Base-by-base conservation (phyloP, 2,329 filamentous ascomycete genomes). In the Falciphora oryzae region DNA sequence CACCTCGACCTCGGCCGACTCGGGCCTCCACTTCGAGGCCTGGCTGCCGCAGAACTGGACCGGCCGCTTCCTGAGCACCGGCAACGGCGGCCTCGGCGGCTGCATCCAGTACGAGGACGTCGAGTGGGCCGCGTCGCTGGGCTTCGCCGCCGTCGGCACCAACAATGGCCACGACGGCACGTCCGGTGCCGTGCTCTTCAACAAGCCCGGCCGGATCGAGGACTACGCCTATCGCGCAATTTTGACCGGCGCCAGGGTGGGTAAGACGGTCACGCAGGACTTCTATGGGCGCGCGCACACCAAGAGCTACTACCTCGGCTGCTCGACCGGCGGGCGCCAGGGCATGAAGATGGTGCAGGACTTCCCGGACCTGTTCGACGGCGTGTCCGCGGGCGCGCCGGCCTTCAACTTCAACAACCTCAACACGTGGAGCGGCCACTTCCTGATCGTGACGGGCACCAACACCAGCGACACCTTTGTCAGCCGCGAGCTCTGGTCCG, bases 311-410 rank as follows among this genome's bases (percentile, higher is more conserved):
- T 87, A 81, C 66, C 70, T 81, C 1, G 85, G 85, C 7, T 88
- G 85, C 69, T 87, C 83, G 0, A 81, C 83, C 0, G 86, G 86
- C 8, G 85, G 86, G 1, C 77, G 85, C 0, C 83, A 88, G 74
- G 85, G 83, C 5, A 74, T 85, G 35, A 83, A 83, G 64, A 78
- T 80, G 11, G 79, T 82, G 0, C 80, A 88, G 68, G 70, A 74
- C 22, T 86, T 80, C 66, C 83, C 85, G 0, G 75, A 81, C 0
- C 83, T 86, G 66, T 87, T 85, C 63, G 83, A 88, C 63, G 84
- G 84, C 28, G 78, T 86, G 25, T 72, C 86, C 1, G 83, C 81
- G 2, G 80, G 81, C 3, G 70, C 71, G n/a, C 75, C 77, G 6
- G 82, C 82, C 10, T 66, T 76, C 4, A 72, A 74, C 65, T 77